These are phyloP conservation scores for Zea mays DNA, from an alignment of 176 grass and related monocot species.

Conservation along the genomic window Zm-B73-REFERENCE-NAM-5.0 NC_050105.1:137984501-137985000, in stretches of 20 bases:
- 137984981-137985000: constrained; percentile 55
- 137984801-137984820: constrained; percentile 36
- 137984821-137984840: constrained; percentile 33
- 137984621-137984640: constrained; percentile 25
- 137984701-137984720: constrained; percentile 69
- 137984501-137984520: background rate
- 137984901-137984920: constrained; percentile 58
- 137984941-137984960: constrained; percentile 41
- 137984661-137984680: constrained; percentile 56
- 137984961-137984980: constrained; percentile 51
- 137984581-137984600: constrained; percentile 7
- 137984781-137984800: constrained; percentile 46
- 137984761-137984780: constrained; percentile 60
- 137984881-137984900: constrained; percentile 68
- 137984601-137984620: background rate
- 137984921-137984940: constrained; percentile 45
- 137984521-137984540: background rate
- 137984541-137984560: background rate
- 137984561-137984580: constrained; percentile 1
- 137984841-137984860: constrained; percentile 42
- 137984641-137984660: constrained; percentile 50
- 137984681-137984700: constrained; percentile 58
- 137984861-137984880: constrained; percentile 59
- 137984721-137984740: constrained; percentile 57
- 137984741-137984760: constrained; percentile 46